A percentile compares a stretch with the other conserved stretches of the same genome.
These are phyloP conservation scores for Trypanosoma congolense DNA, from an alignment of 208 protist species.

Conservation along the genomic window DNA sequence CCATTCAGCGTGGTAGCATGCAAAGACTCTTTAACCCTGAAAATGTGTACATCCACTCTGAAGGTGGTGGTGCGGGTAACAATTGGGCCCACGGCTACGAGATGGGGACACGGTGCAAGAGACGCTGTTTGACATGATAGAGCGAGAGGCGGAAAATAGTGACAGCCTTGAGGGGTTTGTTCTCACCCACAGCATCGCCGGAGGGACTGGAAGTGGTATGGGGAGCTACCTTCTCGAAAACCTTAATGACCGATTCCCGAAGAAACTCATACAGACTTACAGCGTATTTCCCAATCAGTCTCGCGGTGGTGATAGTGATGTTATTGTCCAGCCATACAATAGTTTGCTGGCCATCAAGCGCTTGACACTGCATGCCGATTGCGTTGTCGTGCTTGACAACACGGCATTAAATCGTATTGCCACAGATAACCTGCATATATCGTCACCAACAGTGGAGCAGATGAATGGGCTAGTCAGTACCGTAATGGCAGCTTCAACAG, in stretches of 20 bases:
- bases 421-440: constrained; percentile 94
- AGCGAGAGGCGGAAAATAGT: constrained; percentile 98
- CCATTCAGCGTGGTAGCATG: constrained; percentile 90
- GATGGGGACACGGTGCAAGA: constrained; percentile 89
- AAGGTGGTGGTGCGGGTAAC: constrained; percentile 99
- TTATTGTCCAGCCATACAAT: constrained; percentile 99
- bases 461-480: constrained; percentile 98
- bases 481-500: constrained; percentile 99
- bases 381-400: constrained; percentile 99
- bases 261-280: constrained; percentile 99
- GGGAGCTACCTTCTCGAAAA: constrained; percentile 98
- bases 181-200: constrained; percentile 98
- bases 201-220: constrained; percentile 99
- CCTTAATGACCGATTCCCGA: constrained; percentile 97
- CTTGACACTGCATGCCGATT: constrained; percentile 96
- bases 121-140: constrained; percentile 99
- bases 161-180: constrained; percentile 99
- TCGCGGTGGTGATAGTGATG: constrained; percentile 82
- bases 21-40: constrained; percentile 98
- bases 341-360: constrained; percentile 98
- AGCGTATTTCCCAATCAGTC: constrained; percentile 97
- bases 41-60: constrained; percentile 96
- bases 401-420: constrained; percentile 98
- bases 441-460: constrained; percentile 93
- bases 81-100: constrained; percentile 98